These are phyloP conservation scores for Sinapis alba DNA, from an alignment of 441 rosid species.

Conservation along the genomic window DNA sequence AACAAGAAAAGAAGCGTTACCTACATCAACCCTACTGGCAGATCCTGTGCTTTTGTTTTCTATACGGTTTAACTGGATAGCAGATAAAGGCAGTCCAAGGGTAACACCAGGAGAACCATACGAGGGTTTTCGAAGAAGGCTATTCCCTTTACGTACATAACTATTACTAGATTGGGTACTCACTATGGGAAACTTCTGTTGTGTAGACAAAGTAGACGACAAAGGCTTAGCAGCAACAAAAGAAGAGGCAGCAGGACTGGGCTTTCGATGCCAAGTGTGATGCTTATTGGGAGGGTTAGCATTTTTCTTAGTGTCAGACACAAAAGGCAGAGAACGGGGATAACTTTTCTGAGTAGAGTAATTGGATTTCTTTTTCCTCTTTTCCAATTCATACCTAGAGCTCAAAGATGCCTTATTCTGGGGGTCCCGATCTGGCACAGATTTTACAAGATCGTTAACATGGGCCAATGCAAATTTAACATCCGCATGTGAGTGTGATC, in stretches of 20 bases:
- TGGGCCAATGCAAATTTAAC: slow-evolving; percentile 10
- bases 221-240: slow-evolving; percentile 48
- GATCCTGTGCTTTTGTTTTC: slow-evolving; percentile 37
- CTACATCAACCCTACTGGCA: slow-evolving; percentile 22
- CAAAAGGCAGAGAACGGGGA: slow-evolving; percentile 46
- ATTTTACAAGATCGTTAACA: slow-evolving; percentile 37
- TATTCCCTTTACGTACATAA: slow-evolving; percentile 93
- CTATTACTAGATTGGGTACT: slow-evolving; percentile 42
- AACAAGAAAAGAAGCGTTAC: slow-evolving; percentile 19
- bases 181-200: slow-evolving; percentile 46
- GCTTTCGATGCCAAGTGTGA: slow-evolving; percentile 76
- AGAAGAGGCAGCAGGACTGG: slow-evolving; percentile 43
- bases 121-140: slow-evolving; percentile 78
- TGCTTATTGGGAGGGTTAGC: slow-evolving; percentile 51
- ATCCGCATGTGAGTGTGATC: slow-evolving; percentile 34
- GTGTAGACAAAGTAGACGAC: slow-evolving; percentile 44
- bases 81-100: slow-evolving; percentile 49
- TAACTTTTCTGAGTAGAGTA: slow-evolving; percentile 45
- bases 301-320: slow-evolving; percentile 47
- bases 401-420: slow-evolving; percentile 35
- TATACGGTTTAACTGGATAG: slow-evolving; percentile 43
- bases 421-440: slow-evolving; percentile 35
- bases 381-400: slow-evolving; percentile 36
- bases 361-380: slow-evolving; percentile 46
- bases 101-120: slow-evolving; percentile 48